Conservation (phyloP, 306 rosid genomes). For the Elaeagnus macrophylla region DNA sequence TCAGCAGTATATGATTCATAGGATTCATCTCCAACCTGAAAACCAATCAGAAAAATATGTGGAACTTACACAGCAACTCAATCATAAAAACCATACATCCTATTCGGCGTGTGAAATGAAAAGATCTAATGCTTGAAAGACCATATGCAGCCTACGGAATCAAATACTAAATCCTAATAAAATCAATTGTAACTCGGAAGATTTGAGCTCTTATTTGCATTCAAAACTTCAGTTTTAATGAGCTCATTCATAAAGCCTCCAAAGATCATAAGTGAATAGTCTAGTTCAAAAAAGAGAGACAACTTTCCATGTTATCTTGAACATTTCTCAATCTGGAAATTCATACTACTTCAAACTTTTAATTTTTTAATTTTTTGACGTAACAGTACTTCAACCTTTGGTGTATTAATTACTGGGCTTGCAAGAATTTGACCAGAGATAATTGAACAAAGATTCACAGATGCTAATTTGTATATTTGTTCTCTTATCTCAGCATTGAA, state of each 20-base stretch:
- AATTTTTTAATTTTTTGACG: no score
- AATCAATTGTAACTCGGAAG: neutral
- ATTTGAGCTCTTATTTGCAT: neutral
- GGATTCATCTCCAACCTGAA: slow-evolving; percentile 90
- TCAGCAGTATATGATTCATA: slow-evolving; percentile 57
- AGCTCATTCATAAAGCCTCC: neutral
- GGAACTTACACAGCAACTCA: neutral
- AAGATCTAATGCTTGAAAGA: neutral
- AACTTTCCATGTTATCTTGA: neutral
- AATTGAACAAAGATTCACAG: slow-evolving; percentile 87
- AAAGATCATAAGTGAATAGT: neutral
- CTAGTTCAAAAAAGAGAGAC: neutral
- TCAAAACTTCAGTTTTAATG: neutral
- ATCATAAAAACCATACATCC: neutral
- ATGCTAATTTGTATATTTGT: slow-evolving; percentile 78
- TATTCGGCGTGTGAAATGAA: neutral
- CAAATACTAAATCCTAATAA: no score
- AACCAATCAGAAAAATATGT: slow-evolving; percentile 5
- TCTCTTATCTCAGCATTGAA: slow-evolving; percentile 68
- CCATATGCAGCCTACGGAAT: neutral
- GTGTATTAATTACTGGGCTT: slow-evolving; percentile 87
- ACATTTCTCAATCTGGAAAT: neutral
- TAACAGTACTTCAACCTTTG: slow-evolving; percentile 55
- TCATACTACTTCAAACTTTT: no score
- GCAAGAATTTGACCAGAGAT: slow-evolving; percentile 84